phyloP scores from a whole-genome alignment of 192 early-diverging fungal genomes.

The Entomortierella parvispora region DNA sequence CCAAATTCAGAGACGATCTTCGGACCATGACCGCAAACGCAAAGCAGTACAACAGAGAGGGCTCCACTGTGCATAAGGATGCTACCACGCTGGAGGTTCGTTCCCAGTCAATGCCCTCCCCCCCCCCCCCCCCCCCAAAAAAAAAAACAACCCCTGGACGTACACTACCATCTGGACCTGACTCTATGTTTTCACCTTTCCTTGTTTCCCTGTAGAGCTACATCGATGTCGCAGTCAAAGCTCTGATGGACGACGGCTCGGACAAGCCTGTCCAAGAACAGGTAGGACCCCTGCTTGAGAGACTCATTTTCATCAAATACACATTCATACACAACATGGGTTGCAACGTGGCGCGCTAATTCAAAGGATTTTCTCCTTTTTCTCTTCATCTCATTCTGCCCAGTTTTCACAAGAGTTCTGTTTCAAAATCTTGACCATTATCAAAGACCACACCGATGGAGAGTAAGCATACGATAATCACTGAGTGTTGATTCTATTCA shows the following conservation, averaged over 20 bases:
- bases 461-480: not conserved
- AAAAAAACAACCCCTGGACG: conserved; percentile 32
- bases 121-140: no score
- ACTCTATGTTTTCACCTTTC: not conserved
- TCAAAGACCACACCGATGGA: conserved; percentile 22
- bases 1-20: conserved; percentile 49
- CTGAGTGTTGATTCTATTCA: no score
- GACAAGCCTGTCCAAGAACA: conserved; percentile 14
- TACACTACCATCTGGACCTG: not conserved
- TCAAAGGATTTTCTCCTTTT: not conserved
- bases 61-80: conserved; percentile 59
- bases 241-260: conserved; percentile 5
- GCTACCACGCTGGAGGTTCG: conserved; percentile 55
- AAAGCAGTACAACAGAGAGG: conserved; percentile 62
- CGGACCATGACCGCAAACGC: conserved; percentile 60
- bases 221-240: conserved; percentile 26
- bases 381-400: not conserved
- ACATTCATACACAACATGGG: not conserved
- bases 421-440: conserved; percentile 3
- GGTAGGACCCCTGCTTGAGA: no score
- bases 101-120: no score
- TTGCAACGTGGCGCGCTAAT: no score
- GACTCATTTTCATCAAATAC: no score
- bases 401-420: conserved; percentile 22
- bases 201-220: conserved; percentile 12